Evolutionary conservation across 352 stramenopile genomes (phyloP), one percentile per base, ranked within the genome.

Genomic region (Globisporangium echinulatum): DNA sequence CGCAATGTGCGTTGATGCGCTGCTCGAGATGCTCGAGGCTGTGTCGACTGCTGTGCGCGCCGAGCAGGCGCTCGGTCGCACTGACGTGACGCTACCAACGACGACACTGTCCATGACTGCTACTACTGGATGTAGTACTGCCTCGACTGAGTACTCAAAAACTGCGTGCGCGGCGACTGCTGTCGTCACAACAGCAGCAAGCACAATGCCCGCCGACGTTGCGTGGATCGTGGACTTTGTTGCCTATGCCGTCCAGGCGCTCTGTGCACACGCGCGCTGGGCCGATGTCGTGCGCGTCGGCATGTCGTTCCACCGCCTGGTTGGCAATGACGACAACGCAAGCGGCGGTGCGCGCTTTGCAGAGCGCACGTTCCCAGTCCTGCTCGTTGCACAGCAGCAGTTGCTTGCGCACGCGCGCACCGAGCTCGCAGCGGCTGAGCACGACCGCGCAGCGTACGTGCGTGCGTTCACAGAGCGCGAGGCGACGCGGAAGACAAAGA

Each of bases 401-500:
- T 71, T 85, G n/a, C n/a, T 88, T 1, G 58, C 58, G 0, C 54
- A 66, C 5, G 73, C 87, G 37, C 70, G 68, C 25, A 38, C 25
- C 8, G 44, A 64, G 6, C 50, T 94, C 11, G 60, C 62, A 49
- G 50, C 47, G 3, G 66, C 69, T 1, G 59, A 82, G 52, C 25
- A 55, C 0, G 63, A 85, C 2, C 17, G 87, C 5, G 62, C 8
- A 1, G 43, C 58, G 6, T 88, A 73, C 49, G 49, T 87, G 38
- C 69, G 63, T n/a, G 63, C 56, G 4, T 89, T 89, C 48, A 63
- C 79, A 1, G 84, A 88, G 40, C 61, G 70, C 25, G 73, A 90
- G 61, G 68, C 75, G 2, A 92, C 87, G 59, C 87, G 86, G 62
- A 93, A 93, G 51, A 33, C 25, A 33, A 93, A 93, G 65, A 94